Base-by-base conservation (phyloP, 179 eudicot species). In the Patellifolia procumbens region DNA sequence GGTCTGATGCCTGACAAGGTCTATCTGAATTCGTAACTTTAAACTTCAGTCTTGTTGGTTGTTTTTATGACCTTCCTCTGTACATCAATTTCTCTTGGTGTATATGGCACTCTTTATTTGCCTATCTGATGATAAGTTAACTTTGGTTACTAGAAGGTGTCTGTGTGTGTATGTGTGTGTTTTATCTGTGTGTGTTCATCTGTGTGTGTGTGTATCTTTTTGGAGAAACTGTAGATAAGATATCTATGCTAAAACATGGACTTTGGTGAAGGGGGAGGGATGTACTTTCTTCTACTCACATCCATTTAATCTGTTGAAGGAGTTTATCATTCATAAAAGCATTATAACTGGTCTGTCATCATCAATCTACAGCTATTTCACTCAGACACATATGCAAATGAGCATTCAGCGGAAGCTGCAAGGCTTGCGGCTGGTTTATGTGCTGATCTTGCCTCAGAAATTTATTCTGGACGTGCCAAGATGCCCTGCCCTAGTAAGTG, bases 401-500 rank as follows among this genome's bases (percentile, higher is more conserved):
- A 93, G 84, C 92, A 96, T 87, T 96, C 98, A 73, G 97, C 96
- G 37, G 76, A 66, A 70, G 98, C 98, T 84, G 99, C 99, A 45
- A 87, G 98, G 82, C 97, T 96, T 79, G 99, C 99, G 56, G 99
- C 98, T 29, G 99, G 99, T 75, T 81, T 96, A 85, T 96, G 99
- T 80, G 92, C 91, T 75, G 99, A 96, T 84, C 99, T 96, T 80
- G 93, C 99, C 67, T 78, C 91, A 55, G 83, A 87, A 70, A 93
- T 96, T 53, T 88, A 83, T 74, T 85, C 86, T 46, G 94, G 97
- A 76, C 87, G 83, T 69, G 91, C 85, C 12, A 91, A 91, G 85
- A 96, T 98, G 99, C 72, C 93, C 93, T 91, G 99, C 99, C 80
- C 69, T 96, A 92, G 99, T 96, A 87, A 76, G 86, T 37, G n/a